phyloP scores from a whole-genome alignment of 2,329 filamentous ascomycete species.

The Trichoderma cornu-damae region DNA sequence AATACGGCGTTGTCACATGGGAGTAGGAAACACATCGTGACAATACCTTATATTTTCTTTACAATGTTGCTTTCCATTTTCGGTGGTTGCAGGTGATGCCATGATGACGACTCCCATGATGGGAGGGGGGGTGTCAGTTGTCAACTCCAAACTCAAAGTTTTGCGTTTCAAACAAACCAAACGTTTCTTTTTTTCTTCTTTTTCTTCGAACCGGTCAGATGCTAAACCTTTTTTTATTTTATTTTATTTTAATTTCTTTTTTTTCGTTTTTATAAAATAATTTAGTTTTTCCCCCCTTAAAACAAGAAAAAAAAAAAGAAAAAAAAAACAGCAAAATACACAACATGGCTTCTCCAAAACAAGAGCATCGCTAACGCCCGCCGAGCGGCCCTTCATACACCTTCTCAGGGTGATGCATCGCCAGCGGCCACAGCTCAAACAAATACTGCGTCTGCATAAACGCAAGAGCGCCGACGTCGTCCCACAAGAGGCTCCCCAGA shows the following conservation, averaged over 20 bases:
- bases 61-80: no score
- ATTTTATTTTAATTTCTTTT: no score
- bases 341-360: no score
- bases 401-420: conserved; percentile 20
- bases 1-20: neutral
- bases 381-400: conserved; percentile 22
- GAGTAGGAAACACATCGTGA: no score
- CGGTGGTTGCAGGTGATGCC: conserved; percentile 12
- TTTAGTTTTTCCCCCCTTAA: no score
- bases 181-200: no score
- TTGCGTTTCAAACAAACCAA: no score
- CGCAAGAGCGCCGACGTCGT: conserved; percentile 23
- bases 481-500: conserved; percentile 26
- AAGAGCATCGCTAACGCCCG: neutral
- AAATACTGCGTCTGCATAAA: conserved; percentile 20
- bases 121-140: conserved; percentile 9
- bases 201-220: no score
- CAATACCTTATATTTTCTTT: neutral
- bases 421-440: conserved; percentile 24
- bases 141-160: no score
- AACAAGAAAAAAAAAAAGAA: no score
- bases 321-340: neutral
- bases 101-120: conserved; percentile 6
- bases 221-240: no score
- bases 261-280: no score